These are phyloP conservation scores for Jimgerdemannia flammicorona DNA, from an alignment of 192 early-diverging fungal species.

Conservation along the genomic window DNA sequence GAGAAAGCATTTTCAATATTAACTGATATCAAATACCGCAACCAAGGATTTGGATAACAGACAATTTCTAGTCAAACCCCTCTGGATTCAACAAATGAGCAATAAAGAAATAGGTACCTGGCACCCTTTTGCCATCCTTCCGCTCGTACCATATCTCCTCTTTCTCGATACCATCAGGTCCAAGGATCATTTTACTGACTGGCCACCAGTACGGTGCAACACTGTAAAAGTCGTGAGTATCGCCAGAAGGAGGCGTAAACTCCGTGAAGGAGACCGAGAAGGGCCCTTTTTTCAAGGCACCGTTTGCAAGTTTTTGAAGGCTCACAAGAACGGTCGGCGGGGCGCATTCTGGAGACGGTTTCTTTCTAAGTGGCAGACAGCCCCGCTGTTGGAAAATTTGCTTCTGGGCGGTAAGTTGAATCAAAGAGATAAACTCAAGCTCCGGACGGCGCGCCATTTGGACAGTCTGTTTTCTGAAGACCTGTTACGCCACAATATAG, in stretches of 20 bases:
- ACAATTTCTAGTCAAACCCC: too few species aligned
- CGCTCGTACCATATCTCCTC: constrained; percentile 14
- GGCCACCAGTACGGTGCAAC: constrained; percentile 36
- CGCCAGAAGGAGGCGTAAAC: constrained; percentile 23
- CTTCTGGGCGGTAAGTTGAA: neutral
- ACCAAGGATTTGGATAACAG: too few species aligned
- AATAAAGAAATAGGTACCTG: constrained; percentile 7
- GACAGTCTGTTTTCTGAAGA: too few species aligned
- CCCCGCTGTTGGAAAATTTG: neutral
- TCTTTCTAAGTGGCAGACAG: neutral
- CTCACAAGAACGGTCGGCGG: neutral
- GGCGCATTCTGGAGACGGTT: neutral
- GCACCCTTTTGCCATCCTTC: constrained; percentile 31
- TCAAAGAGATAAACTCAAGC: neutral
- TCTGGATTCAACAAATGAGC: too few species aligned
- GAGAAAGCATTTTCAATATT: neutral
- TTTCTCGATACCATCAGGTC: neutral
- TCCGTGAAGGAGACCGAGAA: constrained; percentile 13
- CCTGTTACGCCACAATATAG: neutral
- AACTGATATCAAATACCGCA: too few species aligned
- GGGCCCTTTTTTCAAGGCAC: constrained; percentile 22
- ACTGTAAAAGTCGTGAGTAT: constrained; percentile 26
- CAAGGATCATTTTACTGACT: neutral
- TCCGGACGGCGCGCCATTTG: neutral
- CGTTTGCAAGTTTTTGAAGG: constrained; percentile 18